A percentile compares a stretch with the other conserved stretches of the same genome.
Evolutionary conservation across 1,284 basidiomycete species (phyloP).

Genomic region (Rhodotorula sp.): DNA sequence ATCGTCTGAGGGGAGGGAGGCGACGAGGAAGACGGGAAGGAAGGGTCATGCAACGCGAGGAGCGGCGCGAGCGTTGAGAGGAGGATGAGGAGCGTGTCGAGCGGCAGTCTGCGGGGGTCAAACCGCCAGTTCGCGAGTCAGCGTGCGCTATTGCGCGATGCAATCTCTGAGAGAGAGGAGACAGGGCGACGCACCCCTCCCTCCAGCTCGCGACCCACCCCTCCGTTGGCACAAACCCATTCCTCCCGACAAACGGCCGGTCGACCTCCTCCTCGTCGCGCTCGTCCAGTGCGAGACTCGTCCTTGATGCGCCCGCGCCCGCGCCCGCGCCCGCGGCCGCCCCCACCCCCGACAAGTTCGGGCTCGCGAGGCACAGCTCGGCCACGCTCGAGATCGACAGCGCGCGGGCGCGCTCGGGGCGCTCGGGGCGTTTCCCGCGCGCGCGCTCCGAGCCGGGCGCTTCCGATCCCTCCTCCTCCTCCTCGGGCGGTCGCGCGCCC

Average conservation of each 20-base stretch:
- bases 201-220: slow-evolving; percentile 89
- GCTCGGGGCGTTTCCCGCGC: slow-evolving; percentile 83
- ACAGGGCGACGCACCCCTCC: slow-evolving; percentile 64
- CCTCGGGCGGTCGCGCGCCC: background rate
- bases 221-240: slow-evolving; percentile 88
- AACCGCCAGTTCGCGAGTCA: background rate
- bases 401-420: slow-evolving; percentile 58
- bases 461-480: background rate
- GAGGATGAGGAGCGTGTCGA: slow-evolving; percentile 78
- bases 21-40: slow-evolving; percentile 67
- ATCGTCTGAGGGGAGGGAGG: slow-evolving; percentile 57
- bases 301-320: slow-evolving; percentile 50
- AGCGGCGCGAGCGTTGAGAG: slow-evolving; percentile 52
- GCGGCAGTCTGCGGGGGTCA: slow-evolving; percentile 74
- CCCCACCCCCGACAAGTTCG: background rate
- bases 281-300: slow-evolving; percentile 59
- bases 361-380: too few relatives aligned
- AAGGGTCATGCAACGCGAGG: slow-evolving; percentile 51
- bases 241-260: slow-evolving; percentile 50
- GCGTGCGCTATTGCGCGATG: background rate
- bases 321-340: background rate
- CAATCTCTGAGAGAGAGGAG: background rate
- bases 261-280: slow-evolving; percentile 60
- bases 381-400: slow-evolving; percentile 53
- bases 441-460: slow-evolving; percentile 66